Conservation (phyloP, 805 yeast species). For the Debaryomyces prosopidis region DNA sequence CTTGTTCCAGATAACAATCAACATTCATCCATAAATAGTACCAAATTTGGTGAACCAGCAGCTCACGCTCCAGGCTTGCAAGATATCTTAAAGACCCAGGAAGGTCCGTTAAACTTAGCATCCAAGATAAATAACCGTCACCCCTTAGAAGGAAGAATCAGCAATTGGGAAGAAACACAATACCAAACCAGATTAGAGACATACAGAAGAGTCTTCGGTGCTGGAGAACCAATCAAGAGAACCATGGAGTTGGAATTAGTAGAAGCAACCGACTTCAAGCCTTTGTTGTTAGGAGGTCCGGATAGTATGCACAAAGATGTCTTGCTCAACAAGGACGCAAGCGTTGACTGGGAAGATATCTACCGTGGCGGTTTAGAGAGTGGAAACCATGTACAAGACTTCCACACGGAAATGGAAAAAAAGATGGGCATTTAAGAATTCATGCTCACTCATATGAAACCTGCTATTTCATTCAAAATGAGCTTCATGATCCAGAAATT, state of each 20-base stretch:
- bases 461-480: no score
- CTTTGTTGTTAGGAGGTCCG: constrained; percentile 59
- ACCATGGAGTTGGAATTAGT: constrained; percentile 85
- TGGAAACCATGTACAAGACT: constrained; percentile 44
- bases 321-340: constrained; percentile 70
- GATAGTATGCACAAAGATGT: constrained; percentile 72
- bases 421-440: constrained; percentile 48
- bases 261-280: constrained; percentile 67
- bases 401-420: constrained; percentile 75
- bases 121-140: constrained; percentile 75
- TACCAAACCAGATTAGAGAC: constrained; percentile 69
- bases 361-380: constrained; percentile 58
- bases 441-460: no score
- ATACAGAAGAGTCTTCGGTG: constrained; percentile 82
- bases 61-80: constrained; percentile 69
- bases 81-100: constrained; percentile 64
- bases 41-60: constrained; percentile 54
- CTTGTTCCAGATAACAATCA: constrained; percentile 55
- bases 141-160: constrained; percentile 77
- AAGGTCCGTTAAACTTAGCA: constrained; percentile 61
- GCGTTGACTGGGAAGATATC: constrained; percentile 92
- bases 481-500: no score
- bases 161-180: constrained; percentile 80
- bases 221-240: constrained; percentile 91
- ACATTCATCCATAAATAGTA: constrained; percentile 49